Evolutionary conservation across 768 basidiomycete genomes (phyloP), one percentile per base, ranked within the genome.

Genomic region (Boletus barrowsii): DNA sequence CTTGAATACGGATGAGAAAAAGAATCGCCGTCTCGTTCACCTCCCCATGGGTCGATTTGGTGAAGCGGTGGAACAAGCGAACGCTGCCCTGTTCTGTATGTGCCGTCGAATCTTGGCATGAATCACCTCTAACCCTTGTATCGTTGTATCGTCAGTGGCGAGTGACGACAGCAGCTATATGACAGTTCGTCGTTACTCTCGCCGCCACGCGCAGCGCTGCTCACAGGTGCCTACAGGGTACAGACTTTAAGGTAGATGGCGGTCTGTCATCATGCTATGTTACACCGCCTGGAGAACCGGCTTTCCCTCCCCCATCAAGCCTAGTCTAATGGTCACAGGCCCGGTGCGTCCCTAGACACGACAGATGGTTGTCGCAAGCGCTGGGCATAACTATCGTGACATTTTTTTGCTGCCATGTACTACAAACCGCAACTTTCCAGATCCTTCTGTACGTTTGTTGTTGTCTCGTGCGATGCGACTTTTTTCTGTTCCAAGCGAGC

Each of bases 1-100:
- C 81, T 82, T 99, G 66, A 83, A 98, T 73, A 98, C 97, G 18
- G 78, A 87, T 42, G 97, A 99, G 79, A 98, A 98, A 76, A 84
- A 88, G 55, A 84, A 98, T 42, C 86, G 97, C 29, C 82, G 97
- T 43, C 68, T 98, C 68, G 85, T 93, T 20, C 93, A 94, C 62
- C 82, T 96, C 15, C 96, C 95, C 2, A 93, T 97, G 92, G 95
- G 95, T 57, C 84, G 96, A 56, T 99, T 99, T 69, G 96, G 96
- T 36, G 93, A 98, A 76, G 97, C 95, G 1, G 79, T 98, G 58
- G 97, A 99, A 71, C 80, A 95, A 55, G 97, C 97, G 8, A 89
- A 87, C 66, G 94, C 84, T 29, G 95, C 93, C 18, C 78, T 98
- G 24, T 99, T 98, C 81, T 74, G 94, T 96, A 68, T 48, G 93